Base-by-base conservation (phyloP, 805 yeast species). In the Metschnikowia borealis region DNA sequence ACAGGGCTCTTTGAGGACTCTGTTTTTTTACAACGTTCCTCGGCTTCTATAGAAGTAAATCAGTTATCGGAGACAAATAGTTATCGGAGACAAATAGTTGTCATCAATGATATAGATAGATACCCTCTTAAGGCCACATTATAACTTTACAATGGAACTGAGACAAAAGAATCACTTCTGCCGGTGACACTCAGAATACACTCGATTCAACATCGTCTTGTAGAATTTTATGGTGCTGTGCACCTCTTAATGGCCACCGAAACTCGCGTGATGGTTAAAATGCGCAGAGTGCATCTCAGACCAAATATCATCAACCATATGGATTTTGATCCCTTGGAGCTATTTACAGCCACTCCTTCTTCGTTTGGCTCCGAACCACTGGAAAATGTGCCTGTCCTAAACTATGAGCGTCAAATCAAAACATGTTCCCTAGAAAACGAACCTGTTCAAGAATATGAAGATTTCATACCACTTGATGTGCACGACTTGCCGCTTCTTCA, bases 401-500 rank as follows among this genome's bases (percentile, higher is more conserved):
- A 10, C 31, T 3, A 23, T 8, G 32, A 23, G 6, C 13, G 7
- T n/a, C 6, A 21, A 3, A 2, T 31, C 17, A 14, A 23, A 38
- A 8, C 31, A 38, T 11, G 2, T 14, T 4, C 14, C 31, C 11
- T 8, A 15, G 10, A 6, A 8, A 26, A 14, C n/a, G 14, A 29
- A 3, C 6, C 33, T 5, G 5, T 10, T 14, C 43, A 39, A 39
- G 43, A 15, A n/a, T 32, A 33, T 20, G 45, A 42, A 3, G 45
- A 42, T 8, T 33, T 23, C 38, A 52, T 64, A 52, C 75, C 77
- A 0, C 55, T 84, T 1, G 84, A 82, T 50, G 59, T 77, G 0
- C 68, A 84, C 5, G 92, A 87, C 59, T 65, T 86, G 2, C 92
- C 94, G 0, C 58, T 64, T 3, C 54, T 79, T n/a, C 65, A 67